Evolutionary conservation across 2,329 filamentous ascomycete genomes (phyloP).

Genomic region (Sarocladium oryzae): DNA sequence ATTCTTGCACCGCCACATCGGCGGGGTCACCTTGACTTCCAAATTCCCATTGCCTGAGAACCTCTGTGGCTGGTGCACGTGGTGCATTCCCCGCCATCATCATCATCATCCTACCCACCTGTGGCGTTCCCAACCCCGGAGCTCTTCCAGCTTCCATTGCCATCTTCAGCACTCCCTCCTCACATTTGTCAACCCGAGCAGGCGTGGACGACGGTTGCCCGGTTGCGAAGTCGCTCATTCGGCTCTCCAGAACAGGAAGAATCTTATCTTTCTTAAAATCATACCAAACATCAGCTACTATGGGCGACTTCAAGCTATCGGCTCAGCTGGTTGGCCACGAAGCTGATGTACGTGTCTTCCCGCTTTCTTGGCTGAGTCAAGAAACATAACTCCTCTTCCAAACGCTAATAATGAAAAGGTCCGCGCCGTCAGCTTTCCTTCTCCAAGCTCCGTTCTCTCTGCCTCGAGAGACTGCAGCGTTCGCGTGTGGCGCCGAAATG

Average conservation of each 20-base stretch:
- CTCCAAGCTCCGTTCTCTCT: conserved; percentile 66
- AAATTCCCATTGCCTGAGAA: background rate
- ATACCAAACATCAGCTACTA: conserved; percentile 25
- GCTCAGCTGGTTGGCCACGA: conserved; percentile 84
- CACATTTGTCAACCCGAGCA: conserved; percentile 1
- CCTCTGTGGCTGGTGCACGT: background rate
- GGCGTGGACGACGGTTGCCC: no score
- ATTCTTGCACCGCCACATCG: conserved; percentile 6
- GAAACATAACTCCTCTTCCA: conserved; percentile 7
- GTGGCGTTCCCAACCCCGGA: conserved; percentile 1
- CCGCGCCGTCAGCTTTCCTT: conserved; percentile 74
- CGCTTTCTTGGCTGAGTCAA: background rate
- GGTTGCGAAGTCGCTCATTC: no score
- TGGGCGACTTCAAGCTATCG: conserved; percentile 88
- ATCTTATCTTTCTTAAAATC: no score
- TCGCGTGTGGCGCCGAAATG: conserved; percentile 70
- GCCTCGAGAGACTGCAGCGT: conserved; percentile 90
- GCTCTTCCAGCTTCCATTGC: conserved; percentile 9
- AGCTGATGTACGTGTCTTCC: conserved; percentile 66
- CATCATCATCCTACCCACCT: background rate
- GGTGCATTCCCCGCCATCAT: background rate
- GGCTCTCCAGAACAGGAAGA: no score
- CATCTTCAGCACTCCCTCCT: background rate
- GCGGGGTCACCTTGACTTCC: background rate
- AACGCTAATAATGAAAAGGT: conserved; percentile 60